Evolutionary conservation across 768 basidiomycete species (phyloP), one percentile per base, ranked within the genome.

Genomic region (Tulasnella sp.): DNA sequence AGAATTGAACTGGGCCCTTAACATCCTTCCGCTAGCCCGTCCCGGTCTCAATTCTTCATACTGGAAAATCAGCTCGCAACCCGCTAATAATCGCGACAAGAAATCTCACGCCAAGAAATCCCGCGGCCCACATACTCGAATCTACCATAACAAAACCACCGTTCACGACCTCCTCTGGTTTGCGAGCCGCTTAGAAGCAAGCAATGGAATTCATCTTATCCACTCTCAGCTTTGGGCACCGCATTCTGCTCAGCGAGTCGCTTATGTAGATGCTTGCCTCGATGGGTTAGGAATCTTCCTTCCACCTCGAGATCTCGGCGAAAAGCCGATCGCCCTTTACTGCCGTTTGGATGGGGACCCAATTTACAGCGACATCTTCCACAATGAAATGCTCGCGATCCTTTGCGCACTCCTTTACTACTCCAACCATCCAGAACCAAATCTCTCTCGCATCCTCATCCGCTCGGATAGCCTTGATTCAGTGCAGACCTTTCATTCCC

Each of bases 381-480:
- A 0, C 36, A 34, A 36, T 44, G 34, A 42, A 52, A 36, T 42
- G 46, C 75, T 42, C 46, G 40, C 75, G 14, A 42, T 42, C 19
- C 75, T 44, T 36, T 44, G 75, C 21, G 31, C 31, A 8, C 75
- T 42, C 40, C 46, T 76, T 24, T 44, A 27, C 71, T 36, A 48
- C 40, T n/a, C 42, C 71, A 46, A 58, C 34, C 12, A 24, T 10
- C 38, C 18, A 8, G 39, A 68, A 7, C 31, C n/a, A 38, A 58
- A 14, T 31, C 77, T 73, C 36, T 68, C 34, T 4, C 82, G 81
- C 10, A 38, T 85, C 7, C 80, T 80, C 1, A 73, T 85, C 2
- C 83, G 76, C 75, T 83, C 84, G 0, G 87, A 88, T 62, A 87
- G 83, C 34, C 34, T 81, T 0, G 86, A 86, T 81, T 84, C 85